These are phyloP conservation scores for Kandelia obovata DNA, from an alignment of 345 rosid species.

Conservation along the genomic window DNA sequence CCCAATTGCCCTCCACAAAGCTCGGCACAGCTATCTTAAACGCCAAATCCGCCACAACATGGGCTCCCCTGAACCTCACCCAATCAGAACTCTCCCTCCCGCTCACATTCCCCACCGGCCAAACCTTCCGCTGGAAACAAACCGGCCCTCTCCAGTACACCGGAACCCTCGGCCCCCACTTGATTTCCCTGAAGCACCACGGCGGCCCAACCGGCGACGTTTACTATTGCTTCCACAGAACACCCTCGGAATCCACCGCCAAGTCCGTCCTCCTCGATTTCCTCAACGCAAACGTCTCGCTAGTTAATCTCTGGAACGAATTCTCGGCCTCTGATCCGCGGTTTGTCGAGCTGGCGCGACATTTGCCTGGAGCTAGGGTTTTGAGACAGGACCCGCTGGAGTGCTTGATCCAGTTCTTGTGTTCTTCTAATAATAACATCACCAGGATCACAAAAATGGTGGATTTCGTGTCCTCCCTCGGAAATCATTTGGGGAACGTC, in stretches of 20 bases:
- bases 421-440: constrained; percentile 91
- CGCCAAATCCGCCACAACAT: constrained; percentile 15
- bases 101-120: constrained; percentile 92
- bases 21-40: not conserved
- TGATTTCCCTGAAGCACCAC: constrained; percentile 65
- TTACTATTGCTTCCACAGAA: constrained; percentile 46
- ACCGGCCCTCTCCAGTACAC: constrained; percentile 66
- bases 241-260: constrained; percentile 47
- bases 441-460: constrained; percentile 92
- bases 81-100: constrained; percentile 66
- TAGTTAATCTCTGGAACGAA: constrained; percentile 53
- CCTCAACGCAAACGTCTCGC: constrained; percentile 55
- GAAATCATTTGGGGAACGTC: constrained; percentile 55
- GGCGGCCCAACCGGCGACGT: constrained; percentile 40
- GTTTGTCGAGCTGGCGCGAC: constrained; percentile 58
- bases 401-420: constrained; percentile 81
- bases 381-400: constrained; percentile 89
- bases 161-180: constrained; percentile 72
- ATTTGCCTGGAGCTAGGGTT: constrained; percentile 78
- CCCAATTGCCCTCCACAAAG: constrained; percentile 16
- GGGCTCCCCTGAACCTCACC: constrained; percentile 60
- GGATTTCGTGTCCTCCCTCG: constrained; percentile 62
- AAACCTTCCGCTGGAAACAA: constrained; percentile 93
- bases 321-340: constrained; percentile 64
- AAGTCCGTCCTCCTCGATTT: constrained; percentile 64